Evolutionary conservation across 257 asterid genomes (phyloP).

Genomic region (Capsicum baccatum): DNA sequence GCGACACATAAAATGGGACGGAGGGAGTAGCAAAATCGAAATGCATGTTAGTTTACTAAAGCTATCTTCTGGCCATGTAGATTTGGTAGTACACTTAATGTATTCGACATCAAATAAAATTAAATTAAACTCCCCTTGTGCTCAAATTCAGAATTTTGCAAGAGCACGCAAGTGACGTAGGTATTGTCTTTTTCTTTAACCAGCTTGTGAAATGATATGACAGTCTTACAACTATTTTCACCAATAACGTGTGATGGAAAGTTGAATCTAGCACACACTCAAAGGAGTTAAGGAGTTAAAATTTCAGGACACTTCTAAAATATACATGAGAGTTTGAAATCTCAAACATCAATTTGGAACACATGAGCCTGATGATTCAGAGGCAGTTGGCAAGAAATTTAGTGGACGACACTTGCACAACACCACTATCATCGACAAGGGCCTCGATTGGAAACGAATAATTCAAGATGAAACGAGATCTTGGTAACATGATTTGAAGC

Average conservation of each 20-base stretch:
- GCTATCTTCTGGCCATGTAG: background rate
- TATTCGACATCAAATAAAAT: background rate
- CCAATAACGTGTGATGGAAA: background rate
- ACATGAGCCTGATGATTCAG: background rate
- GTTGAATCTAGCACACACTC: background rate
- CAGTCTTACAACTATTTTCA: background rate
- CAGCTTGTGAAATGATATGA: background rate
- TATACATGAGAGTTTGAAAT: background rate
- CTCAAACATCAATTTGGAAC: background rate
- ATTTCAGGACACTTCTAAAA: constrained; percentile 13
- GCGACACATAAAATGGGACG: too few relatives aligned
- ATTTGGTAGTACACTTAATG: background rate
- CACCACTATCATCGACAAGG: background rate
- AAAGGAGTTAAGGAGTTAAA: background rate
- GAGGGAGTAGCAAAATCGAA: background rate
- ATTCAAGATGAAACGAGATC: background rate
- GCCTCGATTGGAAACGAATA: background rate
- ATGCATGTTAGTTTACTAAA: background rate
- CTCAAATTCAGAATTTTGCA: too few relatives aligned
- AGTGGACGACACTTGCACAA: background rate
- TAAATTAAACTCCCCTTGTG: too few relatives aligned
- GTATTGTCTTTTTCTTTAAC: background rate
- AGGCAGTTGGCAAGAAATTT: background rate
- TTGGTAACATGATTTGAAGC: background rate
- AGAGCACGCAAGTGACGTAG: background rate